phyloP scores from a whole-genome alignment of 2,329 filamentous ascomycete genomes.

The Pseudogymnoascus sp. region DNA sequence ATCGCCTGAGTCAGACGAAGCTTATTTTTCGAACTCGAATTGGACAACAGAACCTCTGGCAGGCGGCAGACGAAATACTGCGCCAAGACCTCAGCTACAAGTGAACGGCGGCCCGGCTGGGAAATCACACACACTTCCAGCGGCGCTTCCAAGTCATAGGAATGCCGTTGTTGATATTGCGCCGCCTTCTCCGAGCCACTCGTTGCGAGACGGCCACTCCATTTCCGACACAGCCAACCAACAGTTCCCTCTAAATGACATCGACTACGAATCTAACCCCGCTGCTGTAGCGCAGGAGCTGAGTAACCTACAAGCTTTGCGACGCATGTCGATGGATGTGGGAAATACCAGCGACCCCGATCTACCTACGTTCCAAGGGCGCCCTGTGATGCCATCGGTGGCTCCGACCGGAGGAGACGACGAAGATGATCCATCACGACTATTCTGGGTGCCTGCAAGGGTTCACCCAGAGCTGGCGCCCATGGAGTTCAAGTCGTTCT shows the following conservation, averaged over 20 bases:
- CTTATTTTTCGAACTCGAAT: conserved; percentile 20
- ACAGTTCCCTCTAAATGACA: conserved; percentile 59
- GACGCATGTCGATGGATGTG: conserved; percentile 72
- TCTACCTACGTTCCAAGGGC: conserved; percentile 60
- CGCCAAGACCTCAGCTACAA: conserved; percentile 7
- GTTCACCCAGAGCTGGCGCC: conserved; percentile 92
- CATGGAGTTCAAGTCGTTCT: conserved; percentile 91
- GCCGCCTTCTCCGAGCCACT: conserved; percentile 32
- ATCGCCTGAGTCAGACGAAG: conserved; percentile 26
- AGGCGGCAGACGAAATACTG: conserved; percentile 11
- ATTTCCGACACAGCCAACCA: conserved; percentile 45
- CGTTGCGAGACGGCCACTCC: conserved; percentile 32
- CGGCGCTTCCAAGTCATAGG: conserved; percentile 24
- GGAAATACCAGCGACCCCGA: conserved; percentile 58
- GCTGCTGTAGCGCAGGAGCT: conserved; percentile 64
- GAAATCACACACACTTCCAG: conserved; percentile 25
- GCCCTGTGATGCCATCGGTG: conserved; percentile 58
- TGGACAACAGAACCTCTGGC: conserved; percentile 18
- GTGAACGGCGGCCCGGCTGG: conserved; percentile 21
- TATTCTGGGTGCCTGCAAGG: conserved; percentile 93
- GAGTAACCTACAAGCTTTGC: conserved; percentile 63
- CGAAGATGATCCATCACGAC: conserved; percentile 76
- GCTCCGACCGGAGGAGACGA: conserved; percentile 67
- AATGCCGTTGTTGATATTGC: conserved; percentile 22
- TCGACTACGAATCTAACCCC: conserved; percentile 66